phyloP scores from a whole-genome alignment of 805 yeast species.

The Millerozyma miso region DNA sequence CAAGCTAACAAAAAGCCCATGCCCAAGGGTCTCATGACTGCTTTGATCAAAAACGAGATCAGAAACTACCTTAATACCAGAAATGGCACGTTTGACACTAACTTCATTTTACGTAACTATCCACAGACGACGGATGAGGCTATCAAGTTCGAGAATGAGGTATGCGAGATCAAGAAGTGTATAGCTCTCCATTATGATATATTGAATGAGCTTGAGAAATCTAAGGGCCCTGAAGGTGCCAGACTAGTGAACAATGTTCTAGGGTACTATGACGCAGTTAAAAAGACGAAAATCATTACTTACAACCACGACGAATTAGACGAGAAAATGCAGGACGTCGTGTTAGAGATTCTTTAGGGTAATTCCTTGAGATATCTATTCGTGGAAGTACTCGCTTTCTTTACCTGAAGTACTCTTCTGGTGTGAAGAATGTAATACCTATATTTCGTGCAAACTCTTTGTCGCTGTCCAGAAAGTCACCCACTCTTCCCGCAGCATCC shows the following conservation, averaged over 20 bases:
- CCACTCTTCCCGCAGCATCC: constrained; percentile 87
- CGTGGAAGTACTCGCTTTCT: too few relatives aligned
- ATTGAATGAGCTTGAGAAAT: constrained; percentile 13
- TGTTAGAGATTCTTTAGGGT: constrained; percentile 16
- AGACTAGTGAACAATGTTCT: constrained; percentile 44
- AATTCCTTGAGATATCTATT: too few relatives aligned
- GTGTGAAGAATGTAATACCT: constrained; percentile 55
- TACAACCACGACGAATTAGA: constrained; percentile 19
- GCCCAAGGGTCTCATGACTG: constrained; percentile 49
- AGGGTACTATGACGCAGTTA: constrained; percentile 65
- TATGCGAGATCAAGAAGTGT: constrained; percentile 45
- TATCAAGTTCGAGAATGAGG: constrained; percentile 67
- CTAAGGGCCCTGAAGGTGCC: constrained; percentile 14
- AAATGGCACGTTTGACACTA: constrained; percentile 37
- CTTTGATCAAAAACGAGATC: constrained; percentile 41
- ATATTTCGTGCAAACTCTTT: constrained; percentile 57
- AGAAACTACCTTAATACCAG: constrained; percentile 31
- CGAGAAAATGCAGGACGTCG: constrained; percentile 15
- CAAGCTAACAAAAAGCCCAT: constrained; percentile 20
- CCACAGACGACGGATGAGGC: constrained; percentile 65
- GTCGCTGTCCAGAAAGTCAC: constrained; percentile 82
- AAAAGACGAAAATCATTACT: constrained; percentile 33
- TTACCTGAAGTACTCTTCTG: constrained; percentile 59
- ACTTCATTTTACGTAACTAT: constrained; percentile 51
- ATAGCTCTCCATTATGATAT: constrained; percentile 32